Conservation (phyloP, 2,329 filamentous ascomycete species). For the Cordyceps cateniannulata region DNA sequence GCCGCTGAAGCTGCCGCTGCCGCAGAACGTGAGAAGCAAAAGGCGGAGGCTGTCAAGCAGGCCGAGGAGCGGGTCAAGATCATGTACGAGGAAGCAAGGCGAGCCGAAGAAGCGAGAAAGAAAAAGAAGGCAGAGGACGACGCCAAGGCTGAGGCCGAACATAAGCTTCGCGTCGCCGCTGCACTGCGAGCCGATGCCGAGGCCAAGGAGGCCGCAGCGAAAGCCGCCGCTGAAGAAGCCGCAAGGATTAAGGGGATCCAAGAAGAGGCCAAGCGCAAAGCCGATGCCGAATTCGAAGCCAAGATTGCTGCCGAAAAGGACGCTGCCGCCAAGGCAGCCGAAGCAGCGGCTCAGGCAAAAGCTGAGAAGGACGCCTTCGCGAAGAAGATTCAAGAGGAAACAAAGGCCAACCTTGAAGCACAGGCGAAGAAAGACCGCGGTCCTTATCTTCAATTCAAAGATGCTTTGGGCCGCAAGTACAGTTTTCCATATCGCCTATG, state of each 20-base stretch:
- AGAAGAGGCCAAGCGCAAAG: conserved; percentile 32
- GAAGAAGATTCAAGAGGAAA: conserved; percentile 45
- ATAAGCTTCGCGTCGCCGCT: conserved; percentile 34
- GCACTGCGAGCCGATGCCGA: conserved; percentile 36
- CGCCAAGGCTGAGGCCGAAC: conserved; percentile 41
- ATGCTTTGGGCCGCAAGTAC: conserved; percentile 85
- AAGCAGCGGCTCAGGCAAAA: conserved; percentile 29
- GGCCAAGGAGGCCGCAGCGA: conserved; percentile 35
- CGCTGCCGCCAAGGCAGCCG: conserved; percentile 24
- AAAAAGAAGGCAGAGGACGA: conserved; percentile 33
- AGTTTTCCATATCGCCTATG: conserved; percentile 86
- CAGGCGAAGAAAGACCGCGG: conserved; percentile 48
- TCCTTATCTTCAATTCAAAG: conserved; percentile 80
- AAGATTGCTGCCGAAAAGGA: conserved; percentile 15
- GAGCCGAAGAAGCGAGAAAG: conserved; percentile 37
- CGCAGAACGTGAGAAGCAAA: conserved; percentile 36
- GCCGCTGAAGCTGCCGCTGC: conserved; percentile 38
- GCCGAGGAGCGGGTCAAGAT: conserved; percentile 32
- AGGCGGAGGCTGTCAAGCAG: conserved; percentile 28
- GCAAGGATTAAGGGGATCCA: conserved; percentile 32
- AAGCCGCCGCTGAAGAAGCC: conserved; percentile 36
- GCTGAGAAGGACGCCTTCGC: conserved; percentile 36
- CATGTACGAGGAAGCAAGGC: conserved; percentile 34
- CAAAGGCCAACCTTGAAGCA: conserved; percentile 42
- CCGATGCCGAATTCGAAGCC: conserved; percentile 30